A percentile compares a stretch with the other conserved stretches of the same genome.
These are phyloP conservation scores for Talaromyces liani DNA, from an alignment of 495 filamentous ascomycete species.

Conservation along the genomic window DNA sequence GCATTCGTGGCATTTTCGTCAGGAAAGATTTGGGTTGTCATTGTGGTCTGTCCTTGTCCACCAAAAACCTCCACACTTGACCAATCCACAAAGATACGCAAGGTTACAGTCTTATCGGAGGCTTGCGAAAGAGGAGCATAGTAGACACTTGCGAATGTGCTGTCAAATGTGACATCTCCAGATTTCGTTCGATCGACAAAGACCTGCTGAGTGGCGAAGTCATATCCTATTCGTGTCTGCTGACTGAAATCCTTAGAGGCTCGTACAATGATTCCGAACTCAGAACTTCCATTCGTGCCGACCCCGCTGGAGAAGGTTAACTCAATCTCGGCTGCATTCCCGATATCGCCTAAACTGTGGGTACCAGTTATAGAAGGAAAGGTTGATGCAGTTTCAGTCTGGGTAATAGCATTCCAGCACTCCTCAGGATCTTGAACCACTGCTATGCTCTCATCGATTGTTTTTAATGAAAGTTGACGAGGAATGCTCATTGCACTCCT, in stretches of 20 bases:
- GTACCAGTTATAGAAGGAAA: slow-evolving; percentile 38
- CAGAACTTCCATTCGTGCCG: background rate
- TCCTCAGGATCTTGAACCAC: slow-evolving; percentile 15
- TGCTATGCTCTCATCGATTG: slow-evolving; percentile 11
- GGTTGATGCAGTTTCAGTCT: background rate
- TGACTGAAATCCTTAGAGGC: slow-evolving; percentile 26
- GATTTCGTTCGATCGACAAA: slow-evolving; percentile 17
- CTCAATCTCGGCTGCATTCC: slow-evolving; percentile 17
- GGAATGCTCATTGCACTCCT: slow-evolving; percentile 45
- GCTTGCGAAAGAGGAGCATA: background rate
- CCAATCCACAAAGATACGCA: background rate
- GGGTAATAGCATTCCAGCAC: too few species aligned
- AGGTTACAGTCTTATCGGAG: background rate
- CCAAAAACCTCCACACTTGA: background rate
- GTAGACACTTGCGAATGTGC: background rate
- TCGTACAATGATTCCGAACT: slow-evolving; percentile 20
- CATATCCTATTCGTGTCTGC: slow-evolving; percentile 22
- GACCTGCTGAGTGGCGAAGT: slow-evolving; percentile 18
- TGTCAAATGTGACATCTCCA: background rate
- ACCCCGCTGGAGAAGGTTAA: slow-evolving; percentile 16
- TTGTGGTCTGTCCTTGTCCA: background rate
- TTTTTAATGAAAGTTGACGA: slow-evolving; percentile 28
- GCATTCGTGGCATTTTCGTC: slow-evolving; percentile 10
- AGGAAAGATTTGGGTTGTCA: background rate
- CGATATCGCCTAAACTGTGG: slow-evolving; percentile 10